Conservation (phyloP, 2,329 filamentous ascomycete genomes). For the Bertia moriformis region DNA sequence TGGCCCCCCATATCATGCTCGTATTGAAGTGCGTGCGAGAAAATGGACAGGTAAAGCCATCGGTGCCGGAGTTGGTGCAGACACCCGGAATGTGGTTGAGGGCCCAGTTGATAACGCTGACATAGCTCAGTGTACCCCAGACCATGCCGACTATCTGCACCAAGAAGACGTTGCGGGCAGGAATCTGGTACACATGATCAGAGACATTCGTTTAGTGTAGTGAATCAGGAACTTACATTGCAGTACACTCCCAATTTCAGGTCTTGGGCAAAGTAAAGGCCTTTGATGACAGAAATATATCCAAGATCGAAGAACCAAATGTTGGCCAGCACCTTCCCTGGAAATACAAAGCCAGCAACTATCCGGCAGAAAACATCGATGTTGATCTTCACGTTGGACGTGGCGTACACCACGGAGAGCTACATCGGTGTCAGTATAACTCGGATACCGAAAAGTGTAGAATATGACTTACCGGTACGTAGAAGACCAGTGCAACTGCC, state of each 20-base stretch:
- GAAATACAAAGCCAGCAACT: conserved; percentile 19
- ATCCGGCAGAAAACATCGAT: conserved; percentile 19
- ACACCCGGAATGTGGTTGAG: conserved; percentile 23
- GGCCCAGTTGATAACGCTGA: conserved; percentile 17
- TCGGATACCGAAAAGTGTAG: too few relatives aligned
- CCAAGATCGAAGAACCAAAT: conserved; percentile 10
- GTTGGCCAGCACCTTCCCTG: conserved; percentile 5
- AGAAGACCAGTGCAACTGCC: too few relatives aligned
- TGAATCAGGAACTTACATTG: conserved; percentile 12
- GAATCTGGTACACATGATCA: conserved; percentile 19
- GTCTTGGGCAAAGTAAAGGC: conserved; percentile 16
- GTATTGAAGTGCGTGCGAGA: conserved; percentile 30
- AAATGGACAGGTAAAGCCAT: conserved; percentile 26
- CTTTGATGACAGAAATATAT: conserved; percentile 17
- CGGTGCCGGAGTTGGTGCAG: conserved; percentile 21
- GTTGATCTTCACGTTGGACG: conserved; percentile 17
- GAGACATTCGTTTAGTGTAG: background rate
- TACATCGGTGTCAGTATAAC: too few relatives aligned
- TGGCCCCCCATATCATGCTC: conserved; percentile 40
- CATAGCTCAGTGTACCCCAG: conserved; percentile 25
- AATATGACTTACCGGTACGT: too few relatives aligned
- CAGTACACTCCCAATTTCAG: conserved; percentile 20
- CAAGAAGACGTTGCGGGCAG: conserved; percentile 20
- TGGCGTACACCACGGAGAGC: too few relatives aligned
- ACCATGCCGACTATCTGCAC: conserved; percentile 22